phyloP scores from a whole-genome alignment of 495 filamentous ascomycete genomes.

The Aspergillus ellipticus region DNA sequence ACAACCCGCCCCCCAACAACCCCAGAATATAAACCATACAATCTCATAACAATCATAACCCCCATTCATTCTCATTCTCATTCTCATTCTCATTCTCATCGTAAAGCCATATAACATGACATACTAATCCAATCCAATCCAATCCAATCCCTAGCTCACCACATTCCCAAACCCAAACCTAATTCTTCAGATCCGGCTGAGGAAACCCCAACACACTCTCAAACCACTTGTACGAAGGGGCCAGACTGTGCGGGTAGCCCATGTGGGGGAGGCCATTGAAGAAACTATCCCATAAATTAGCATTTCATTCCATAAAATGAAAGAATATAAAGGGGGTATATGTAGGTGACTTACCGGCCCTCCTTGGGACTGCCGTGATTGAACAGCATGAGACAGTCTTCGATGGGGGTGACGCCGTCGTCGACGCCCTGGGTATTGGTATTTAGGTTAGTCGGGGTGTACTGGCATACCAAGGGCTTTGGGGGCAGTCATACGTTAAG shows the following conservation, averaged over 20 bases:
- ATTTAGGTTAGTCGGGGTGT: conserved; percentile 12
- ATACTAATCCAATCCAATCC: no score
- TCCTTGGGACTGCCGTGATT: conserved; percentile 74
- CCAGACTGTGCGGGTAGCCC: conserved; percentile 55
- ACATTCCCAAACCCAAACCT: not conserved
- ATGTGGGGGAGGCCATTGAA: conserved; percentile 59
- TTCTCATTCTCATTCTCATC: no score
- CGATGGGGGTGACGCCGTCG: conserved; percentile 74
- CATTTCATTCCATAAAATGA: no score
- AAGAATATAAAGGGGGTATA: no score
- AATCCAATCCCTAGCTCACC: no score
- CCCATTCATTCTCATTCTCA: no score
- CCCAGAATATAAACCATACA: no score
- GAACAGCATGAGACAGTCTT: conserved; percentile 65
- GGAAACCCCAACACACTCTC: conserved; percentile 29
- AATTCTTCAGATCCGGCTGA: conserved; percentile 1
- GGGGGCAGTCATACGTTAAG: conserved; percentile 54
- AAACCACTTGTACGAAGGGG: conserved; percentile 35
- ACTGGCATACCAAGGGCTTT: not conserved
- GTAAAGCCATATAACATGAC: no score
- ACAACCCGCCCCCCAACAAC: no score
- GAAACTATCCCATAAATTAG: conserved; percentile 23
- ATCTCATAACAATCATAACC: no score
- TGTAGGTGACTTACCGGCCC: conserved; percentile 39
- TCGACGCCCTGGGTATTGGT: conserved; percentile 51